Evolutionary conservation across 805 yeast species (phyloP).

Genomic region (Wickerhamomyces bovis): DNA sequence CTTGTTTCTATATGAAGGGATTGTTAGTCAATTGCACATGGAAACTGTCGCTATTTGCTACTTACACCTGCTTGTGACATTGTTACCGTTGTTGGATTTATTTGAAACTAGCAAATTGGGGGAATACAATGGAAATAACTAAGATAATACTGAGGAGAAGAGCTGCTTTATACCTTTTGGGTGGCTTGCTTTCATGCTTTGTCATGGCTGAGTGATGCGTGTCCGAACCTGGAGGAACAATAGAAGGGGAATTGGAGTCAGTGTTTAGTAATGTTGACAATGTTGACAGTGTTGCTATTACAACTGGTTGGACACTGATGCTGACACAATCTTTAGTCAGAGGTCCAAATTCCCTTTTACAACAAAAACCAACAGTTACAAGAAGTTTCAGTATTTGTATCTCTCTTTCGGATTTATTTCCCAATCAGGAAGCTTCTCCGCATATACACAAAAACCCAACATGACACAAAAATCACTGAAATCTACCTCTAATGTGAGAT

Average conservation of each 20-base stretch:
- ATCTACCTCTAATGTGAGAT: too few species aligned
- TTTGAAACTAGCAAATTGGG: background rate
- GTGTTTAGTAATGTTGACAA: too few species aligned
- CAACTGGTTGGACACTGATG: too few species aligned
- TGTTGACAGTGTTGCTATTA: too few species aligned
- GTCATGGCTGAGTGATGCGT: background rate
- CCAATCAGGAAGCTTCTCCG: background rate
- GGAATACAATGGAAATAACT: too few species aligned
- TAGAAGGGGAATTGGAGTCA: too few species aligned
- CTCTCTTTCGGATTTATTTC: background rate
- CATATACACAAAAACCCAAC: background rate
- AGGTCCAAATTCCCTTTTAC: too few species aligned
- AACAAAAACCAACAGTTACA: too few species aligned
- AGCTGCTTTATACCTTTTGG: background rate
- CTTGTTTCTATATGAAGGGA: conserved; percentile 9
- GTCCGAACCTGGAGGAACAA: background rate
- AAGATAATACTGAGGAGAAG: too few species aligned
- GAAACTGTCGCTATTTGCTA: background rate
- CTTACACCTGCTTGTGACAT: conserved; percentile 12
- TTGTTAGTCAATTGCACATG: conserved; percentile 4
- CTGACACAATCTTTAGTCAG: too few species aligned
- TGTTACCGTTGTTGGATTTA: background rate
- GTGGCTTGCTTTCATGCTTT: background rate
- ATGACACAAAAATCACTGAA: background rate
- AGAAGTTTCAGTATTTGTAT: too few species aligned